Evolutionary conservation across 2,329 filamentous ascomycete genomes (phyloP).

Genomic region (Aspergillus sp.): DNA sequence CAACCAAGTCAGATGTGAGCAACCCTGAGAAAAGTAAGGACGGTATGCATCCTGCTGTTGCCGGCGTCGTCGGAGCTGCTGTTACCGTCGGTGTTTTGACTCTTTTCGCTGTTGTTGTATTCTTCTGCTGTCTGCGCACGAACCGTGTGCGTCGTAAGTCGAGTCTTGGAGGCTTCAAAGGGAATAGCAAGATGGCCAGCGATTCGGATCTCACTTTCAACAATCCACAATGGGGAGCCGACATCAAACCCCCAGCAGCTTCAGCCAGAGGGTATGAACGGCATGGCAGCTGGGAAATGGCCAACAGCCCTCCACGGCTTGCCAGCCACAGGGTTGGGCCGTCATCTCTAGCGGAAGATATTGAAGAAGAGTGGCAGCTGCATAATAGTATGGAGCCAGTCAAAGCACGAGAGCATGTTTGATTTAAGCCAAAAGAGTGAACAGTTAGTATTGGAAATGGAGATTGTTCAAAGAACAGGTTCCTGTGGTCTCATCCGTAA

Average conservation of each 20-base stretch:
- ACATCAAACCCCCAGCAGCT: conserved; percentile 32
- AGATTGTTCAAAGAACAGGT: neutral
- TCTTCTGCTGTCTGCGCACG: conserved; percentile 49
- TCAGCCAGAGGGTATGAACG: conserved; percentile 50
- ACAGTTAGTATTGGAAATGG: neutral
- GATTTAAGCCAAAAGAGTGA: conserved; percentile 16
- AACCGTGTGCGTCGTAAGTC: conserved; percentile 41
- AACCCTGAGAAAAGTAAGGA: conserved; percentile 11
- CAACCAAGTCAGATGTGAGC: neutral
- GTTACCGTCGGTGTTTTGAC: conserved; percentile 50
- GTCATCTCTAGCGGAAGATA: conserved; percentile 49
- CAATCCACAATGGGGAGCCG: conserved; percentile 40
- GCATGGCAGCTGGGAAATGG: conserved; percentile 59
- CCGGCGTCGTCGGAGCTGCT: conserved; percentile 58
- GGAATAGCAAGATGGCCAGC: conserved; percentile 53
- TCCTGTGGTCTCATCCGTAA: neutral
- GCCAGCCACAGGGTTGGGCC: conserved; percentile 22
- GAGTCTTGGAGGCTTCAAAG: conserved; percentile 57
- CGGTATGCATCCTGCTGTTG: conserved; percentile 46
- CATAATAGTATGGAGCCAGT: conserved; percentile 45
- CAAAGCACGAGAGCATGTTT: conserved; percentile 51
- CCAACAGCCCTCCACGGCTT: conserved; percentile 26
- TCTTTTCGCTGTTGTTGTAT: conserved; percentile 39
- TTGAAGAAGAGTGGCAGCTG: conserved; percentile 37
- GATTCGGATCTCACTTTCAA: conserved; percentile 53